Evolutionary conservation across 768 basidiomycete species (phyloP).

Genomic region (Serendipita indica): DNA sequence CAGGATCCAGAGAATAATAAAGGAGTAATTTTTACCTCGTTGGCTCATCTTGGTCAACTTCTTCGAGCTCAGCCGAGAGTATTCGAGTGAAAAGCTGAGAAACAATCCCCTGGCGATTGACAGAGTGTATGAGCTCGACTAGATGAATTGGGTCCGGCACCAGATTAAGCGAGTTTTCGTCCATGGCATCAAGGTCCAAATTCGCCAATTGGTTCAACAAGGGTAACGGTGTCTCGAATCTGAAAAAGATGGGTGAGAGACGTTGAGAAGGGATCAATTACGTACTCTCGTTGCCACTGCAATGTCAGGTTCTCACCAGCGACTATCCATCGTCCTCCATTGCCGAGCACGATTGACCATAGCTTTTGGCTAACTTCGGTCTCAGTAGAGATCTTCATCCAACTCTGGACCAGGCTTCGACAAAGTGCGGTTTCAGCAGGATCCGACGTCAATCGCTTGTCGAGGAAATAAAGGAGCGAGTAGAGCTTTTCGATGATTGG

Average conservation of each 20-base stretch:
- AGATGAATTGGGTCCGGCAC: slow-evolving; percentile 66
- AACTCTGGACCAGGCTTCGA: slow-evolving; percentile 47
- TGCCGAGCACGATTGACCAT: slow-evolving; percentile 41
- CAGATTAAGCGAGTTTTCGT: slow-evolving; percentile 45
- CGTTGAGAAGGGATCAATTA: slow-evolving; percentile 26
- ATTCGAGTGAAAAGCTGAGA: slow-evolving; percentile 60
- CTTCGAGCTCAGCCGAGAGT: slow-evolving; percentile 25
- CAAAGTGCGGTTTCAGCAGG: background rate
- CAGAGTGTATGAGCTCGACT: slow-evolving; percentile 44
- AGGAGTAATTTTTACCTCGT: slow-evolving; percentile 28
- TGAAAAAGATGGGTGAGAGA: slow-evolving; percentile 23
- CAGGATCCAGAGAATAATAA: slow-evolving; percentile 3
- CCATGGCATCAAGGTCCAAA: slow-evolving; percentile 31
- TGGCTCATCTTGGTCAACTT: slow-evolving; percentile 29
- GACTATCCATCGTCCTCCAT: slow-evolving; percentile 40
- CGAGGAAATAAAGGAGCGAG: background rate
- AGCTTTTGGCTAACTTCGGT: slow-evolving; percentile 40
- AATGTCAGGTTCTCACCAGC: slow-evolving; percentile 37
- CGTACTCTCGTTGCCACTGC: slow-evolving; percentile 30
- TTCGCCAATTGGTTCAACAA: too few relatives aligned
- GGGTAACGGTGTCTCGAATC: too few relatives aligned
- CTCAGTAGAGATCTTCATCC: slow-evolving; percentile 51
- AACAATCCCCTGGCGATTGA: slow-evolving; percentile 54
- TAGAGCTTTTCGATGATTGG: background rate
- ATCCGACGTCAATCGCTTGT: background rate